These are phyloP conservation scores for Globisporangium sylvaticum DNA, from an alignment of 352 stramenopile genomes.

Conservation along the genomic window DNA sequence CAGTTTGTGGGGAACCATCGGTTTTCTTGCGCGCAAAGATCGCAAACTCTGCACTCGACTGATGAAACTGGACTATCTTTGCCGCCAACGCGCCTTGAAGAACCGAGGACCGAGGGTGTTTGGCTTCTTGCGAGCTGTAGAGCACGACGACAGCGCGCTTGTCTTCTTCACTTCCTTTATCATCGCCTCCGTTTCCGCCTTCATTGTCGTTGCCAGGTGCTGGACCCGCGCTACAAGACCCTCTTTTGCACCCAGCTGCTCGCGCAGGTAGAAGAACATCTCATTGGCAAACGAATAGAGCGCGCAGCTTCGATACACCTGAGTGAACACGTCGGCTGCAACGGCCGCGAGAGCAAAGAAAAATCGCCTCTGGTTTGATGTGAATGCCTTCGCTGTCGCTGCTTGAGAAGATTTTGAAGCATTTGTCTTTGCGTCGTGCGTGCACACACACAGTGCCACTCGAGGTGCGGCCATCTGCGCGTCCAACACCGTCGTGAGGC, in stretches of 20 bases:
- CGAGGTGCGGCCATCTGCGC: conserved; percentile 14
- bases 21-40: conserved; percentile 20
- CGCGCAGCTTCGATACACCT: conserved; percentile 54
- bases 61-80: conserved; percentile 34
- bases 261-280: conserved; percentile 37
- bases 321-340: conserved; percentile 37
- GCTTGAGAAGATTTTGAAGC: no score
- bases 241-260: conserved; percentile 43
- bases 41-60: conserved; percentile 3
- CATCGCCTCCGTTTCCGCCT: background rate
- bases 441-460: conserved; percentile 58
- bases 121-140: conserved; percentile 28
- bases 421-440: conserved; percentile 41
- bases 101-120: conserved; percentile 15
- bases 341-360: conserved; percentile 56
- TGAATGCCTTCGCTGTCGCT: conserved; percentile 29
- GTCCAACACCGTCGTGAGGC: conserved; percentile 67
- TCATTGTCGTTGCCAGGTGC: background rate
- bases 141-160: conserved; percentile 13
- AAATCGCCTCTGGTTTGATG: conserved; percentile 42
- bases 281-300: conserved; percentile 46
- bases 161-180: background rate
- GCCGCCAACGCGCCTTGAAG: conserved; percentile 27
- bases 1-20: background rate
- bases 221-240: conserved; percentile 32